phyloP scores from a whole-genome alignment of 495 filamentous ascomycete genomes.

The Aspergillus olivimuriae region DNA sequence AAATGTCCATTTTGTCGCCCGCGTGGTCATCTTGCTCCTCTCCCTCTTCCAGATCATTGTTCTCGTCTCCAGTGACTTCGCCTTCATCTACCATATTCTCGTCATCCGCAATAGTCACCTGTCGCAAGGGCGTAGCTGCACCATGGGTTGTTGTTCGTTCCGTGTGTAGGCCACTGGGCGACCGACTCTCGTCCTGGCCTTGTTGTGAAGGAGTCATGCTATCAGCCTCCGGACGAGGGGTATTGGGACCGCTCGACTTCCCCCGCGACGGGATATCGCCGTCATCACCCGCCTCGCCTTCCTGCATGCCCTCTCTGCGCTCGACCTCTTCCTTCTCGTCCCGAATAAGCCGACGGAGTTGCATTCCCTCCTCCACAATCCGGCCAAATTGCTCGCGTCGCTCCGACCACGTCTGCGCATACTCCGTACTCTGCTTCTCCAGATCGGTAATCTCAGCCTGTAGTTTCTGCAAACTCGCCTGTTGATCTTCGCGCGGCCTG shows the following conservation, averaged over 20 bases:
- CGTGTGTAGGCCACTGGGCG: conserved; percentile 24
- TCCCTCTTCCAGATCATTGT: conserved; percentile 38
- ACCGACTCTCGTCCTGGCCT: conserved; percentile 40
- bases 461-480: conserved; percentile 68
- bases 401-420: conserved; percentile 78
- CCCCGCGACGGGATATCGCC: conserved; percentile 50
- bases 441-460: conserved; percentile 83
- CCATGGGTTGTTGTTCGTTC: conserved; percentile 27
- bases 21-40: conserved; percentile 43
- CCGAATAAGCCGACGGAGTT: conserved; percentile 75
- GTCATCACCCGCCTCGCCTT: conserved; percentile 67
- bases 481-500: conserved; percentile 76
- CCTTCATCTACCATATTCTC: conserved; percentile 55
- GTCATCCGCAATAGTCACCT: conserved; percentile 26
- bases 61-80: conserved; percentile 47
- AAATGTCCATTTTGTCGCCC: conserved; percentile 67
- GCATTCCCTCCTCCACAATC: conserved; percentile 87
- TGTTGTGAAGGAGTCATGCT: conserved; percentile 42
- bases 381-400: conserved; percentile 80
- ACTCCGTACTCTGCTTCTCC: conserved; percentile 74
- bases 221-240: conserved; percentile 57
- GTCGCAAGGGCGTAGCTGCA: conserved; percentile 36
- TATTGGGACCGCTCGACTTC: conserved; percentile 51
- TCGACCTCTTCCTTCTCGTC: conserved; percentile 92
- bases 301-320: conserved; percentile 70